Evolutionary conservation across 140 eudicot species (phyloP).

Genomic region (Oenanthe javanica): DNA sequence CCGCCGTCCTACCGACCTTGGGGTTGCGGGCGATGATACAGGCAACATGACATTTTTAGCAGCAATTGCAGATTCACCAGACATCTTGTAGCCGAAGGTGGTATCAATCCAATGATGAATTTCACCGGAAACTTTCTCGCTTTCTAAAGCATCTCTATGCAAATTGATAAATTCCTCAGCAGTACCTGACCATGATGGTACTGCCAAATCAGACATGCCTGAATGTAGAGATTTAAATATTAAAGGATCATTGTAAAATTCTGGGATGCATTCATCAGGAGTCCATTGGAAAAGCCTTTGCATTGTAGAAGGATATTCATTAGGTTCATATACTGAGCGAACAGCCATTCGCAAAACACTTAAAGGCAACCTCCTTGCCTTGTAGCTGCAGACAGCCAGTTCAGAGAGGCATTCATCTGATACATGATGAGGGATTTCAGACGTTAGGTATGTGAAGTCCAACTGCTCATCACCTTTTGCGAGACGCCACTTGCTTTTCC

Average conservation of each 20-base stretch:
- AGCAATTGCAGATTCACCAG: slow-evolving; percentile 76
- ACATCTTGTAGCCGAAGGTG: slow-evolving; percentile 92
- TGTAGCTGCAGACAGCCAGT: slow-evolving; percentile 97
- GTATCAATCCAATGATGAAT: slow-evolving; percentile 94
- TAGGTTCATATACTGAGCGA: slow-evolving; percentile 98
- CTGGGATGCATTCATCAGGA: slow-evolving; percentile 98
- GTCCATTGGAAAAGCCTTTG: slow-evolving; percentile 96
- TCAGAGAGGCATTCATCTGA: slow-evolving; percentile 97
- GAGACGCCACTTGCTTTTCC: slow-evolving; percentile 92
- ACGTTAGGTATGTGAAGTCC: slow-evolving; percentile 93
- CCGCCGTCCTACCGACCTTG: slow-evolving; percentile 71
- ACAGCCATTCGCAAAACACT: slow-evolving; percentile 79
- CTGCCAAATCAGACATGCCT: slow-evolving; percentile 86
- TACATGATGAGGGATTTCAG: slow-evolving; percentile 93
- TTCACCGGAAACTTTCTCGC: slow-evolving; percentile 59
- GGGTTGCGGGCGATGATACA: slow-evolving; percentile 50
- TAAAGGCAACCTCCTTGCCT: slow-evolving; percentile 94
- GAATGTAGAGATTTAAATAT: slow-evolving; percentile 68
- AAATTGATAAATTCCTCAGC: slow-evolving; percentile 78
- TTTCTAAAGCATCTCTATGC: slow-evolving; percentile 88
- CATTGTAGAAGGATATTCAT: slow-evolving; percentile 95
- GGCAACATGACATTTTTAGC: slow-evolving; percentile 97
- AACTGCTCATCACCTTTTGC: slow-evolving; percentile 98
- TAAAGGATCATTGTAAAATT: slow-evolving; percentile 73
- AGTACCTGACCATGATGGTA: slow-evolving; percentile 84